Conservation (phyloP, 1,284 basidiomycete species). For the Apiotrichum siamense region DNA sequence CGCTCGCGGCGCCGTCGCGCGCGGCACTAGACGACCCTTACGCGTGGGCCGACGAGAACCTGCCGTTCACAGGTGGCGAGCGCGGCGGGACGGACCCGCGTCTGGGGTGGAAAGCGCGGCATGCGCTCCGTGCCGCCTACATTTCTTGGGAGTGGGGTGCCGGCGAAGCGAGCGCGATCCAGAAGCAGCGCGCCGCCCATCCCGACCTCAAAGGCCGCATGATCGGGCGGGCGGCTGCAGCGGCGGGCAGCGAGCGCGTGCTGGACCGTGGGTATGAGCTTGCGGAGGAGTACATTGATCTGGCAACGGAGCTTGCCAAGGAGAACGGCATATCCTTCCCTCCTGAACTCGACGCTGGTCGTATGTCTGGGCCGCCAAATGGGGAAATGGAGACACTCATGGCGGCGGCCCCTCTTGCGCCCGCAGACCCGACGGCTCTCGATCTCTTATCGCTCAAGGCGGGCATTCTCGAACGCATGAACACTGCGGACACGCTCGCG, state of each 20-base stretch:
- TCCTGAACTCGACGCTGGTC: conserved; percentile 18
- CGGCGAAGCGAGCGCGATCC: conserved; percentile 46
- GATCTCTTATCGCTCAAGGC: conserved; percentile 62
- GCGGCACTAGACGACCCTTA: conserved; percentile 53
- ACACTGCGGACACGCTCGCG: conserved; percentile 54
- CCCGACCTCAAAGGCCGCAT: conserved; percentile 25
- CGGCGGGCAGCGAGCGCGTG: conserved; percentile 11
- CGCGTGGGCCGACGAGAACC: conserved; percentile 67
- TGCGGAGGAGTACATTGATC: conserved; percentile 42
- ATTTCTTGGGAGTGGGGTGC: conserved; percentile 67
- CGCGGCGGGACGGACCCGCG: conserved; percentile 66
- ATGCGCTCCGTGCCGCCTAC: conserved; percentile 68
- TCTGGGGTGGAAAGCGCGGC: conserved; percentile 61
- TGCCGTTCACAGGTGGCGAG: conserved; percentile 65
- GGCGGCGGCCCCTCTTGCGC: background rate
- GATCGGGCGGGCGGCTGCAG: conserved; percentile 20
- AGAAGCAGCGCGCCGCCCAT: conserved; percentile 23
- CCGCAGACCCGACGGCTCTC: conserved; percentile 42
- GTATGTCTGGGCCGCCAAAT: conserved; percentile 16
- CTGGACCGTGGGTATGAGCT: conserved; percentile 42
- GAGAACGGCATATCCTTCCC: conserved; percentile 38
- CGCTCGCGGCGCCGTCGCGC: conserved; percentile 50
- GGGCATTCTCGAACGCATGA: conserved; percentile 62
- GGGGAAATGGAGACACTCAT: background rate
- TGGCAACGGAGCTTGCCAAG: conserved; percentile 30